Percentiles rank a stretch among this genome's conserved stretches.
phyloP scores from a whole-genome alignment of 148 eudicot species.

The Amaranthus cruentus region DNA sequence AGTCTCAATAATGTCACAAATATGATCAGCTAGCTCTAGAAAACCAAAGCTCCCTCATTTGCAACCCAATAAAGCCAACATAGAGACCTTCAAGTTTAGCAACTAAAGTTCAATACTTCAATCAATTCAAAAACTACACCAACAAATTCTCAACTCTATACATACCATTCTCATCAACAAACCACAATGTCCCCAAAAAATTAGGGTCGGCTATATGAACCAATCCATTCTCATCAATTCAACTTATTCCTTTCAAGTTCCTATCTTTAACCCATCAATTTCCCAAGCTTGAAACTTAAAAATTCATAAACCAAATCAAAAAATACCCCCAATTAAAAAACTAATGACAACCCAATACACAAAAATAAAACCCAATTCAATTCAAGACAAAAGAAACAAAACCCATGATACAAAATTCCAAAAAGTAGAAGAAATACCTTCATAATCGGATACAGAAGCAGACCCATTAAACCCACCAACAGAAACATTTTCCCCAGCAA shows the following conservation, averaged over 20 bases:
- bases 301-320: background rate
- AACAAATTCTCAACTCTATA: background rate
- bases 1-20: background rate
- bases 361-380: constrained; percentile 5
- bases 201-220: too few relatives aligned
- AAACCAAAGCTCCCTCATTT: background rate
- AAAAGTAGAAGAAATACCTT: constrained; percentile 27
- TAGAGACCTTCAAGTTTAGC: background rate
- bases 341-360: background rate
- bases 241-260: background rate
- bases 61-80: constrained; percentile 6
- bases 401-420: background rate
- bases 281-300: background rate
- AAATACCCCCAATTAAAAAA: background rate
- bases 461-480: constrained; percentile 37
- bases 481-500: constrained; percentile 34
- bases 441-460: constrained; percentile 27
- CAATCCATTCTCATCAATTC: background rate
- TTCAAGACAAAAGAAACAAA: constrained; percentile 12
- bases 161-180: background rate
- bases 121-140: background rate
- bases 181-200: too few relatives aligned
- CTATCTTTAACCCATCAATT: background rate
- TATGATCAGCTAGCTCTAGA: background rate
- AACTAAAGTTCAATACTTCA: background rate